Evolutionary conservation across 169 alveolate species (phyloP), one percentile per base, ranked within the genome.

Genomic region (Plasmodium adleri): DNA sequence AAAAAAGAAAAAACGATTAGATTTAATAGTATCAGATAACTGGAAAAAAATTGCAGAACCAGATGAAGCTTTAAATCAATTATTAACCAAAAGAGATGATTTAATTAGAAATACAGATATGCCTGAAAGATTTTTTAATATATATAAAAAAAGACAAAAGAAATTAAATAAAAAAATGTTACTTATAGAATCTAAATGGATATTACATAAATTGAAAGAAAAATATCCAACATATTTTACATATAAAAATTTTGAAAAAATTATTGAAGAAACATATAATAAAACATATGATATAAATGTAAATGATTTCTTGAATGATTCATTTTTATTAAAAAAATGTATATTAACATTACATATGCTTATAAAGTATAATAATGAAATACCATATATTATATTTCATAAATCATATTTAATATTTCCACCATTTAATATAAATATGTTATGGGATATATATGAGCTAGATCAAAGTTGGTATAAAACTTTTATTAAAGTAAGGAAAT

Each of bases 381-480:
- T 93, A 12, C 96, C 96, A 22, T 94, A 92, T 43, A 91, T 95
- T 24, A 89, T 94, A 9, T 90, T 92, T 90, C 96, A 95, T 68
- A 93, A 94, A 86, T 87, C 93, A 2, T 96, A 93, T 58, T 76
- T 95, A 3, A 66, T 95, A 22, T 92, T 92, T 62, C 97, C 97
- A 2, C 96, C 96, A 12, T 90, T 95, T 20, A 93, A 93, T 52
- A 94, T 92, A 56, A 93, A 86, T 17, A 94, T 95, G 66, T 74
- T 95, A 2, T 95, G 97, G 97, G 88, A 95, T 64, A 76, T 92
- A 22, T 94, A 88, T 87, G 96, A 95, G 73, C 80, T 95, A 1
- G 97, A 95, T 66, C 62, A 47, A 43, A 59, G 67, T 28, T 70
- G 93, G 89, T 72, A 50, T 17, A 83, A 72, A 66, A 64, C 58